phyloP scores from a whole-genome alignment of 306 rosid species.

The Hippophae rhamnoides region DNA sequence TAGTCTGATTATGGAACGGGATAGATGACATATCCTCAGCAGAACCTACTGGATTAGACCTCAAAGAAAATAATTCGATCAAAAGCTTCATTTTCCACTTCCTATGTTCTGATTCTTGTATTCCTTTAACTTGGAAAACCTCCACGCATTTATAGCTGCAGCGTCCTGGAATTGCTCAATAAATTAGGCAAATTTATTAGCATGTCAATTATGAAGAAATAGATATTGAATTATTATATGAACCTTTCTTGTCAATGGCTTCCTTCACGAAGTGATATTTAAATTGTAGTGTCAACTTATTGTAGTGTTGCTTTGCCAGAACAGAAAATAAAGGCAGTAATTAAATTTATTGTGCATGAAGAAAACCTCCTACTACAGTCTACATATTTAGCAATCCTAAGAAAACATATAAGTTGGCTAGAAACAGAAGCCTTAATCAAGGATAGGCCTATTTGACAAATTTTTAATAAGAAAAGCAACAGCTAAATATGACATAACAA shows the following conservation, averaged over 20 bases:
- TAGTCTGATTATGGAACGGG: conserved; percentile 25
- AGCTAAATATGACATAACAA: no score
- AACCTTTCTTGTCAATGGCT: conserved; percentile 84
- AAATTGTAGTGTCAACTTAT: no score
- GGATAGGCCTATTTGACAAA: no score
- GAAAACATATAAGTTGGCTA: no score
- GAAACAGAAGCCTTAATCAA: no score
- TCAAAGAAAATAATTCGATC: conserved; percentile 66
- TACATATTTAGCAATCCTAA: no score
- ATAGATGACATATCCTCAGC: conserved; percentile 26
- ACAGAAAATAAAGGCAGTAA: neutral
- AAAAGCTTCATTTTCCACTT: conserved; percentile 79
- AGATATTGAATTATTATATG: conserved; percentile 1
- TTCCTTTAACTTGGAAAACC: conserved; percentile 81
- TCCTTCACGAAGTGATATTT: conserved; percentile 54
- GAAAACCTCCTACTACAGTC: no score
- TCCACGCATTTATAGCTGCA: conserved; percentile 80
- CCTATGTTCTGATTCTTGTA: conserved; percentile 62
- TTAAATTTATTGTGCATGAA: neutral
- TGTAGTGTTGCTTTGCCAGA: no score
- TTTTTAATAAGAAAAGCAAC: no score
- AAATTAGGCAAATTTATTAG: conserved; percentile 24
- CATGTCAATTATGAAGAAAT: conserved; percentile 5
- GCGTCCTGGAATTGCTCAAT: conserved; percentile 63
- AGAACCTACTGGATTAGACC: conserved; percentile 32